Evolutionary conservation across 371 early-diverging fungal species (phyloP), one percentile per base, ranked within the genome.

Genomic region (Dinochytrium kinnereticum): DNA sequence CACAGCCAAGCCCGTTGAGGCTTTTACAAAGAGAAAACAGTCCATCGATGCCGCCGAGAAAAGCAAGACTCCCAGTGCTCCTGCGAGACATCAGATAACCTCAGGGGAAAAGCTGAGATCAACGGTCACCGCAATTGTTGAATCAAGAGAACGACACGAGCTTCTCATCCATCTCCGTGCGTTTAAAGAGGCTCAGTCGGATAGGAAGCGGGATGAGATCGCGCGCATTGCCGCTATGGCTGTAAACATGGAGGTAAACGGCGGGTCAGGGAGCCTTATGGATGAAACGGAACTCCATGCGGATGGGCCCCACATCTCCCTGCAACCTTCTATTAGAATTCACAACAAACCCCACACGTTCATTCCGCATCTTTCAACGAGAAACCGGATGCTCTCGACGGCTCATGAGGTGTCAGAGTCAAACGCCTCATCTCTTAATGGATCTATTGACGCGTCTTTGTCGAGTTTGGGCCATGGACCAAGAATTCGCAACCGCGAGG

Each of bases 191-290:
- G 61, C 31, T 13, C 5, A 61, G 37, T 17, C 30, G 30, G 61
- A 17, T 5, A 28, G 37, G 36, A 61, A 37, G 36, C 28, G 61
- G 36, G 61, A 61, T 2, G 61, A 61, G 36, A 61, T 61, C 24
- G 61, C 61, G 30, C 3, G 61, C 3, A 36, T 37, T 10, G 61
- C 61, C 13, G 61, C 61, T 15, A 61, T 61, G 61, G 61, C 61
- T 10, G 61, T 61, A 15, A 61, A 61, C 15, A 61, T 61, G 7
- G 34, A 61, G 61, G 10, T 61, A 36, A 53, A 53, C 26, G 55
- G 55, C n/a, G n/a, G n/a, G 49, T 21, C 10, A 13, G 21, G 49
- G 49, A 10, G 49, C 10, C 49, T 10, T 21, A 13, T 21, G 21
- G 57, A 55, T 55, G 26, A 15, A 28, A 28, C 13, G 7, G 57